Percentiles rank a stretch among this genome's conserved stretches.
Evolutionary conservation across 1,139 yeast genomes (phyloP).

Genomic region (Meyerozyma guilliermondii): DNA sequence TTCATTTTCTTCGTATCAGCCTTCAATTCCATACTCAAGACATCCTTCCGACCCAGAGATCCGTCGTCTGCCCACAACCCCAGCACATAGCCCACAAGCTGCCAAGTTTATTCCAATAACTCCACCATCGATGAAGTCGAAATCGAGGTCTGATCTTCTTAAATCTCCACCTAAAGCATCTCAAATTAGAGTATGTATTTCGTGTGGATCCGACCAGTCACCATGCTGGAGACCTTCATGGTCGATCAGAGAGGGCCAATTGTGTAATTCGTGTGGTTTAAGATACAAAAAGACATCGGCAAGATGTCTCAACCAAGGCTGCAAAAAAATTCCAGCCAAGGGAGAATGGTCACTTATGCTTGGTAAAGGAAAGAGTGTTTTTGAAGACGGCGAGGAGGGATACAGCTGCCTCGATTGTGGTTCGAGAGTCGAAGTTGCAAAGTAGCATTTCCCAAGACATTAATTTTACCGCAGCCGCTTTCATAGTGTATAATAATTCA

Average conservation of each 20-base stretch:
- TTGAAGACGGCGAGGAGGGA: constrained; percentile 42
- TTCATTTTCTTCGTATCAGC: not conserved
- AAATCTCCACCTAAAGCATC: constrained; percentile 35
- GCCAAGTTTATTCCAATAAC: constrained; percentile 39
- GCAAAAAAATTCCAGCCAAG: constrained; percentile 91
- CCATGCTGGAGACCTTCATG: constrained; percentile 99
- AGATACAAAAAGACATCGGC: constrained; percentile 93
- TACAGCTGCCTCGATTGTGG: constrained; percentile 70
- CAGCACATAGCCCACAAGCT: constrained; percentile 6
- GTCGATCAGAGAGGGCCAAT: constrained; percentile 83
- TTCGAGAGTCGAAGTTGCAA: constrained; percentile 35
- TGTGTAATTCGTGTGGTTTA: constrained; percentile 94
- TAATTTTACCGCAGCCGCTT: too few species aligned
- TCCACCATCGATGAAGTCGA: constrained; percentile 35
- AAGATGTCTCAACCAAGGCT: constrained; percentile 68
- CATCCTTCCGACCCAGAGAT: constrained; percentile 3
- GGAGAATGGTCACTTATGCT: constrained; percentile 94
- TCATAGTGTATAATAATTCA: not conserved
- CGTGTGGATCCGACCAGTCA: constrained; percentile 87
- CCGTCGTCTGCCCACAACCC: constrained; percentile 2
- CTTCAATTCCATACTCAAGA: not conserved
- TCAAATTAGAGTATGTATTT: constrained; percentile 63
- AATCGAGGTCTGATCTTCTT: constrained; percentile 24
- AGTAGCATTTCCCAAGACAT: too few species aligned
- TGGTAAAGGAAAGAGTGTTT: constrained; percentile 47